Evolutionary conservation across 176 grass and related monocot genomes (phyloP), one percentile per base, ranked within the genome.

Genomic region (Phyllostachys edulis): DNA sequence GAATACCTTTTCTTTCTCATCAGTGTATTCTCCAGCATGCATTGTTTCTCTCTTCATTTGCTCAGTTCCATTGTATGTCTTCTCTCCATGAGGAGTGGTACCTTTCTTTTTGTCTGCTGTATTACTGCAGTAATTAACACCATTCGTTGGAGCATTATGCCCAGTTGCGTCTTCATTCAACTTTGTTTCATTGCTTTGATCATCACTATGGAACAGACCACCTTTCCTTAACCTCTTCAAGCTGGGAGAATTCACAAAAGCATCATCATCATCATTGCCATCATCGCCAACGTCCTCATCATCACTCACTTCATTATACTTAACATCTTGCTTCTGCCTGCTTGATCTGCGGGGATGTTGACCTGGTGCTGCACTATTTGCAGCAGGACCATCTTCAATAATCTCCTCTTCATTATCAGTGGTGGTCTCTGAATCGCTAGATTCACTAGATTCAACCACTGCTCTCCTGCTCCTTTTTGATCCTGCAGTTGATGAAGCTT

Each of bases 281-380:
- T 80, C 82, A 83, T 78, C 44, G 65, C 85, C 87, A 77, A 75
- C 41, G 69, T 88, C 85, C 3, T 85, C 84, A 34, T 69, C 82
- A 60, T 91, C 89, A 62, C 73, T 82, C 15, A 84, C 84, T 81
- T 94, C 95, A 73, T 87, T 94, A 84, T 90, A 93, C 34, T 82
- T 88, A 62, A 91, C 89, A 27, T 94, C 88, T 63, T 93, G 88
- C 81, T 85, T 98, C 57, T 88, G 84, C 47, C 92, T 92, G 24
- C 67, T 80, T 62, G 95, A 94, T 88, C 90, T 90, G 60, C 92
- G 85, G 57, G 87, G 74, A 38, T 67, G 51, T 50, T 73, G 40
- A 59, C 42, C 87, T 10, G 86, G 50, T 15, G 18, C 65, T 37
- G 64, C 46, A 87, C 49, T 71, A 68, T 76, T 73, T 76, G 75